Evolutionary conservation across 257 asterid genomes (phyloP).

Genomic region (Przewalskia tangutica): DNA sequence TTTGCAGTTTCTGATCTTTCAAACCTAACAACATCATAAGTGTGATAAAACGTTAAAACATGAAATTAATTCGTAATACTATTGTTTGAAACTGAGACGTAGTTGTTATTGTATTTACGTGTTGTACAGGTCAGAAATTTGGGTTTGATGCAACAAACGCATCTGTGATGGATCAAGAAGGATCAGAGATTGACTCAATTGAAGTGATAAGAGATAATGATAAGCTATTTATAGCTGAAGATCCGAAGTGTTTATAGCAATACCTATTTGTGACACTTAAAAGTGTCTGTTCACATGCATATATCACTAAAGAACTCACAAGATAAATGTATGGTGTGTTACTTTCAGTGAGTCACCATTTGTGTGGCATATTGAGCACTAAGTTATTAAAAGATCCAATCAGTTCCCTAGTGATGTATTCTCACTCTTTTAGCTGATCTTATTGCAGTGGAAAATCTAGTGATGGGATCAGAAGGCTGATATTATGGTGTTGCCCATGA

Average conservation of each 20-base stretch:
- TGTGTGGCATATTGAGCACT: background rate
- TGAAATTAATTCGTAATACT: background rate
- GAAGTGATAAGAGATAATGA: constrained; percentile 93
- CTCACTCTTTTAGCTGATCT: background rate
- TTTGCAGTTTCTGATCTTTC: background rate
- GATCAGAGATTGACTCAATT: constrained; percentile 70
- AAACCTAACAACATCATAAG: background rate
- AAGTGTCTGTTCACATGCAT: background rate
- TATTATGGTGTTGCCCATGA: background rate
- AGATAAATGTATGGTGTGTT: background rate
- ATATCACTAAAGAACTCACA: background rate
- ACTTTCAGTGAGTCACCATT: background rate
- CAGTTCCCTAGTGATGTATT: background rate
- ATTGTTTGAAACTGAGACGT: background rate
- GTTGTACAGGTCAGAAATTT: constrained; percentile 57
- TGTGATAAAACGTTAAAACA: background rate
- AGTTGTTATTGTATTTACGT: background rate
- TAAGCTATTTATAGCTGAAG: constrained; percentile 41
- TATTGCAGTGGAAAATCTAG: background rate
- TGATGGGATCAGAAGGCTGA: background rate
- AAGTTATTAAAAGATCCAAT: background rate
- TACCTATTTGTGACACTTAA: background rate
- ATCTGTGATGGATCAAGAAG: constrained; percentile 53
- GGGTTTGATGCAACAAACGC: constrained; percentile 71
- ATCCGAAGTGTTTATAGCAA: background rate